A percentile compares a stretch with the other conserved stretches of the same genome.
phyloP scores from a whole-genome alignment of 108 stramenopile species.

The Fragilaria crotonensis region DNA sequence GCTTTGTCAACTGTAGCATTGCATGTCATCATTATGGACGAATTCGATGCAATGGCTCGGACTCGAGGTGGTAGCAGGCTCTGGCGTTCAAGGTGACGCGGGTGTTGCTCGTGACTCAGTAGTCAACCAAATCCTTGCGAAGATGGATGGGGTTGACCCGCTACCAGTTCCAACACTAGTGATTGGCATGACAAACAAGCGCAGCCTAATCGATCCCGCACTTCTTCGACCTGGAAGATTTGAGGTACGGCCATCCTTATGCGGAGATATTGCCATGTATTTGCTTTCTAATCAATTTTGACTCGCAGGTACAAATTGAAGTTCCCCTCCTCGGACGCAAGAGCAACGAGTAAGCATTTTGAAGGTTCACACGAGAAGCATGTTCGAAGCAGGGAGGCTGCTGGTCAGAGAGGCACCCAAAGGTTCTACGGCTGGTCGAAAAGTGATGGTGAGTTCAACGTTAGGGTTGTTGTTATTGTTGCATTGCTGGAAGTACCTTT shows the following conservation, averaged over 20 bases:
- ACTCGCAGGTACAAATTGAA: slow-evolving; percentile 70
- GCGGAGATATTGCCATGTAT: background rate
- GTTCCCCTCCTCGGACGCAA: background rate
- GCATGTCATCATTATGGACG: slow-evolving; percentile 99
- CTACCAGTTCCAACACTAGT: slow-evolving; percentile 96
- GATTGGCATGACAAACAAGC: slow-evolving; percentile 99
- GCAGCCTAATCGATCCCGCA: slow-evolving; percentile 99
- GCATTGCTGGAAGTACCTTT: no score
- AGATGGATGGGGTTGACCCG: slow-evolving; percentile 98
- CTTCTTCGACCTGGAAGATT: slow-evolving; percentile 96
- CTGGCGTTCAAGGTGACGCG: slow-evolving; percentile 81
- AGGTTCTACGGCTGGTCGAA: slow-evolving; percentile 35
- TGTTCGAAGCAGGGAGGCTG: slow-evolving; percentile 65
- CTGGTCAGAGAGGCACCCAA: slow-evolving; percentile 61
- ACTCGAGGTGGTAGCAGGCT: slow-evolving; percentile 79
- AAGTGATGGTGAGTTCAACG: slow-evolving; percentile 23
- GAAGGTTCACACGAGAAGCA: slow-evolving; percentile 63
- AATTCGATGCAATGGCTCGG: slow-evolving; percentile 99
- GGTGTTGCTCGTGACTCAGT: slow-evolving; percentile 92
- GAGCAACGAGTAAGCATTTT: slow-evolving; percentile 66
- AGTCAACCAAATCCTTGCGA: slow-evolving; percentile 98
- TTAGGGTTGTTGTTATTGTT: no score
- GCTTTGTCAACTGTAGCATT: slow-evolving; percentile 41
- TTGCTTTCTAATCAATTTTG: slow-evolving; percentile 45
- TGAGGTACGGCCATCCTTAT: slow-evolving; percentile 57